A percentile compares a stretch with the other conserved stretches of the same genome.
These are phyloP conservation scores for Coprinellus aureogranulatus DNA, from an alignment of 768 basidiomycete genomes.

Conservation along the genomic window DNA sequence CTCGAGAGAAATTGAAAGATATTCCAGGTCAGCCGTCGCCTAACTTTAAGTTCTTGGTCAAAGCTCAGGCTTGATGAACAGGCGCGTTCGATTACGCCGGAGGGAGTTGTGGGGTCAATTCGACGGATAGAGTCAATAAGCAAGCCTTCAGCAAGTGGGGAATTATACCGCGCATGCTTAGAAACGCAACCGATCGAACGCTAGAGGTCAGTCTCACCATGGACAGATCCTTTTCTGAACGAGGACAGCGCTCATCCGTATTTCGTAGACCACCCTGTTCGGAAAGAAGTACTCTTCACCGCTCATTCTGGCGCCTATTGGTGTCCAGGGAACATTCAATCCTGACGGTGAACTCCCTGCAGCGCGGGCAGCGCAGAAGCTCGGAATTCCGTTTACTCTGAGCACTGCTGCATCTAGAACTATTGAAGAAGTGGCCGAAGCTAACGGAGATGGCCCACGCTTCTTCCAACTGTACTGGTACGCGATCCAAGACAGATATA, in stretches of 20 bases:
- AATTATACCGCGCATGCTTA: slow-evolving; percentile 81
- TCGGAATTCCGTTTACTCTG: slow-evolving; percentile 69
- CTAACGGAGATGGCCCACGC: slow-evolving; percentile 62
- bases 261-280: slow-evolving; percentile 61
- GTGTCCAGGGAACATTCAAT: slow-evolving; percentile 74
- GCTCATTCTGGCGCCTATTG: slow-evolving; percentile 69
- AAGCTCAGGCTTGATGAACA: no score
- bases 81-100: slow-evolving; percentile 75
- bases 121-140: slow-evolving; percentile 67
- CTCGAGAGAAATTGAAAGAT: slow-evolving; percentile 59
- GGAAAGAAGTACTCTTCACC: slow-evolving; percentile 63
- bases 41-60: no score
- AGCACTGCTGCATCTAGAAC: slow-evolving; percentile 71
- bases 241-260: background rate
- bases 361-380: slow-evolving; percentile 59
- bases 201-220: slow-evolving; percentile 47
- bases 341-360: slow-evolving; percentile 69
- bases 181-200: slow-evolving; percentile 53
- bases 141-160: slow-evolving; percentile 63
- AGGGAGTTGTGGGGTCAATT: slow-evolving; percentile 70
- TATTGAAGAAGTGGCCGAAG: slow-evolving; percentile 76
- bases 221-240: background rate
- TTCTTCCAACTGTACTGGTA: slow-evolving; percentile 87
- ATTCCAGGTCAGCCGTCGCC: slow-evolving; percentile 53
- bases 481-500: no score